These are phyloP conservation scores for Amanita pseudoporphyria DNA, from an alignment of 768 basidiomycete genomes.

Conservation along the genomic window DNA sequence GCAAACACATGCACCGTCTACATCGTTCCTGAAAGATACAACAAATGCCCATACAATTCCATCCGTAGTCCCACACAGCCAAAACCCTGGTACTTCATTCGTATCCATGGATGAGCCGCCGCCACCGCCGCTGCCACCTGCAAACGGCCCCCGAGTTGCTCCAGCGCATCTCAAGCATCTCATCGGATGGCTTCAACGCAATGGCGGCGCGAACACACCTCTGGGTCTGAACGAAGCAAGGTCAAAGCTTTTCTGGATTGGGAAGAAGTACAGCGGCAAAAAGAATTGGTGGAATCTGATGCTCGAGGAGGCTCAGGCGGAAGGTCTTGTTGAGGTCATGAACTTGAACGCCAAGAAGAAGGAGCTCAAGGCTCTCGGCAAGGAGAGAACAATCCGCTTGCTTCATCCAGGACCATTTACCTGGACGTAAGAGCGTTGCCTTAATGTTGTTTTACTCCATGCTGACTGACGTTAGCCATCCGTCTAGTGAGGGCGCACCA, in stretches of 20 bases:
- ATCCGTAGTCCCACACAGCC: neutral
- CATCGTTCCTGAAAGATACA: no score
- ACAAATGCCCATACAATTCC: neutral
- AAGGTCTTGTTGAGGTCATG: neutral
- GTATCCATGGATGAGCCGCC: neutral
- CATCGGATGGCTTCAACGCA: neutral
- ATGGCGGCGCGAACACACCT: neutral
- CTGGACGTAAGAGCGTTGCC: neutral
- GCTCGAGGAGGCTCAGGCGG: neutral
- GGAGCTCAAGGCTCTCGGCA: neutral
- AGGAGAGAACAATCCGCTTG: neutral
- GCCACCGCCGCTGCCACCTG: no score
- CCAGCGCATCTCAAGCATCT: neutral
- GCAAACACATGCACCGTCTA: neutral
- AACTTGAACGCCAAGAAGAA: neutral
- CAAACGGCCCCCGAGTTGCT: neutral
- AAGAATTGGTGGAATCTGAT: neutral
- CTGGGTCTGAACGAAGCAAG: neutral
- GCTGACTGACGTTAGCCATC: neutral
- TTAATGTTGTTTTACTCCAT: neutral
- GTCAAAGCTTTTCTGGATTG: neutral
- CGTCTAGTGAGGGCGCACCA: neutral
- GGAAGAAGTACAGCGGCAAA: neutral
- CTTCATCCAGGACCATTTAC: neutral
- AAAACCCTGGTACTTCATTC: neutral